Base-by-base conservation (phyloP, 192 early-diverging fungal species). In the Coemansia sp. region DNA sequence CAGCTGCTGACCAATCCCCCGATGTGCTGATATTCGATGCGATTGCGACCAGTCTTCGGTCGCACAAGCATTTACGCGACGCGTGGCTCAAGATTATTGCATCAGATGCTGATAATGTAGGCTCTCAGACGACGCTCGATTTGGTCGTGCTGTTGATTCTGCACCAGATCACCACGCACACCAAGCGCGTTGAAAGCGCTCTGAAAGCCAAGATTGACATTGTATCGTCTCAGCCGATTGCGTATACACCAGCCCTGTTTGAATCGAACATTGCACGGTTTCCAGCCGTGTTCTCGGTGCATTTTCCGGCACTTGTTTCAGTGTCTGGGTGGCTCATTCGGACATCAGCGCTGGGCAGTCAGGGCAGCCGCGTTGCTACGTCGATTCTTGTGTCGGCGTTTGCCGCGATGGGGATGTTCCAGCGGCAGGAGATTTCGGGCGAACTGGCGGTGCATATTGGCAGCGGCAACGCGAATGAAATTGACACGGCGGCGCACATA, bases 341-440 rank as follows among this genome's bases (percentile, higher is more conserved):
- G 2, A 61, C 71, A 0, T 69, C 67, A 29, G 25, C 70, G 14
- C 77, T 84, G 39, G 84, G 83, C 48, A 74, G 72, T 15, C 79
- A 84, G 41, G 67, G 67, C n/a, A 66, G 57, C 25, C 68, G 64
- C 4, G 77, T 80, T 11, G 72, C 69, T 1, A 17, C 64, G 12
- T 32, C 68, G 0, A 70, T 71, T 45, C 1, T 68, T 6, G 69
- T 66, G 1, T 52, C 72, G 0, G 72, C 77, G 19, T 80, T 80
- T 51, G 72, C 59, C 3, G 21, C 53, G 1, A 80, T 86, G 52
- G 88, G 87, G 45, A 73, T 82, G 37, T 89, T 87, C 60, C 83
- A 91, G 64, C 86, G 87, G n/a, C 89, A 90, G 74, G 91, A 92
- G 73, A 88, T 91, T 22, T 73, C 91, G 45, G 88, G 85, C n/a